A percentile compares a stretch with the other conserved stretches of the same genome.
Evolutionary conservation across 176 grass and related monocot species (phyloP).

Genomic region (Oryza longistaminata): DNA sequence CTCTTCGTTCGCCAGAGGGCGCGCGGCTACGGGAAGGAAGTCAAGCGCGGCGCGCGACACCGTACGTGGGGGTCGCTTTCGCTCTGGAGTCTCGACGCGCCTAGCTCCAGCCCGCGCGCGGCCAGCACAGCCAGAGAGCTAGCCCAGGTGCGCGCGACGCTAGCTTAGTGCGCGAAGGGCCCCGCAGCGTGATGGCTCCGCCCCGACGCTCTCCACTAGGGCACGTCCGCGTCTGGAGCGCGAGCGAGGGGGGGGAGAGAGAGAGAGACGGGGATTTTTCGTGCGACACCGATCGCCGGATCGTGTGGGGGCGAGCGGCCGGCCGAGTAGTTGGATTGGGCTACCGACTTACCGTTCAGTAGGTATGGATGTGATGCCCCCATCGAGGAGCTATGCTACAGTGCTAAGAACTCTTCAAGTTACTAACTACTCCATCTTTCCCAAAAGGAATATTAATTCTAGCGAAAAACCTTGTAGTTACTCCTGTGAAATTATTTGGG

Average conservation of each 20-base stretch:
- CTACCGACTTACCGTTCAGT: not conserved
- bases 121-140: not conserved
- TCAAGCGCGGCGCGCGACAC: not conserved
- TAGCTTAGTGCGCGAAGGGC: constrained; percentile 25
- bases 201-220: constrained; percentile 31
- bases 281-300: not conserved
- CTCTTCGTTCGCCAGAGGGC: too few relatives aligned
- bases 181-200: constrained; percentile 18
- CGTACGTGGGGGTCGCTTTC: constrained; percentile 40
- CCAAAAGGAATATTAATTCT: too few relatives aligned
- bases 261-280: not conserved
- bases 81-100: not conserved
- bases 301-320: not conserved
- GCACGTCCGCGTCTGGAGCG: not conserved
- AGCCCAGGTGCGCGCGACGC: not conserved
- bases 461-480: too few relatives aligned
- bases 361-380: not conserved
- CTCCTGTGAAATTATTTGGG: too few relatives aligned
- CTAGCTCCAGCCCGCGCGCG: too few relatives aligned
- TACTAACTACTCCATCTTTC: too few relatives aligned
- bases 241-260: too few relatives aligned
- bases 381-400: too few relatives aligned
- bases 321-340: not conserved
- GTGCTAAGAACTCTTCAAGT: too few relatives aligned
- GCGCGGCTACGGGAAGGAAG: not conserved